Base-by-base conservation (phyloP, 1,139 yeast species). In the Yamadazyma oceani region DNA sequence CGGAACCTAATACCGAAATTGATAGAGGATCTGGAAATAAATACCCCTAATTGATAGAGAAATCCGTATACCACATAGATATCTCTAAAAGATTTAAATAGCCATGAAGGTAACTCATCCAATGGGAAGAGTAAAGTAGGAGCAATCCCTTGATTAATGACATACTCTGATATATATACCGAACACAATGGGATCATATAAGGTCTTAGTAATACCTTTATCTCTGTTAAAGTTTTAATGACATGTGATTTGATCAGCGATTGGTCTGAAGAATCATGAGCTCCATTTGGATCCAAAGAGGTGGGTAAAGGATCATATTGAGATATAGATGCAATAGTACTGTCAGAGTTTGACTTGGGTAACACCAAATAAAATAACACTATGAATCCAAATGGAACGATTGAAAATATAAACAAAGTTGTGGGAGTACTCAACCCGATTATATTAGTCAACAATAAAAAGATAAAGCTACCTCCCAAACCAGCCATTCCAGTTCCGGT, bases 401-500 rank as follows among this genome's bases (percentile, higher is more conserved):
- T 35, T 2, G 73, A 53, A 44, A 66, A 69, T 16, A 59, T 26
- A 3, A 68, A 46, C 10, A 71, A 51, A 2, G 62, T 62, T 10
- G 54, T 15, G 57, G 64, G 56, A 6, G 64, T 68, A 11, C 51
- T 44, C 12, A 69, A 43, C 1, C 63, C 61, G 16, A 68, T 27
- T 10, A 71, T 41, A 40, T 65, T 69, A 17, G 76, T 70, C 46
- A 70, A 42, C n/a, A 69, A 32, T 63, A 71, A 51, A 43, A 65
- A 70, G 25, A 64, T 39, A 41, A 69, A 69, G 50, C 95, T 82
- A 0, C 97, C 98, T 15, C 79, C 74, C 3, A 90, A 60, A 0
- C 97, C 97, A 0, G 98, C 97, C 10, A 88, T 95, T 1, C 97
- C 97, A 0, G 97, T 92, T 0, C 98, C 98, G 11, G 89, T 77